These are phyloP conservation scores for Fraxinus floribunda DNA, from an alignment of 305 asterid genomes.

Conservation along the genomic window DNA sequence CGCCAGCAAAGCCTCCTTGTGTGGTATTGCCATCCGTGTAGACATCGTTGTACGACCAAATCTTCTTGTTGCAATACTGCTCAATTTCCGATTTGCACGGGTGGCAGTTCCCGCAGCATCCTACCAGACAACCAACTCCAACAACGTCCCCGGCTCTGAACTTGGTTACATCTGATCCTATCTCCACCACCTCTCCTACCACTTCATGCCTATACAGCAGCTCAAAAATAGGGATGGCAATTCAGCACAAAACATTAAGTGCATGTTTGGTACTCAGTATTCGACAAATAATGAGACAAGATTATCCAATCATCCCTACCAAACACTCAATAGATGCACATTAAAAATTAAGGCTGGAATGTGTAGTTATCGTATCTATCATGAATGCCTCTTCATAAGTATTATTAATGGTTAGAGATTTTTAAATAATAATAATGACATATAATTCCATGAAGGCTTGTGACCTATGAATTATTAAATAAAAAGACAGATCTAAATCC, in stretches of 20 bases:
- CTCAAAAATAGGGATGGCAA: background rate
- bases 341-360: background rate
- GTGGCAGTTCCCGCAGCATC: conserved; percentile 69
- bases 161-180: conserved; percentile 66
- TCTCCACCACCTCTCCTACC: conserved; percentile 87
- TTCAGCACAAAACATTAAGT: background rate
- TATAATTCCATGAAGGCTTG: background rate
- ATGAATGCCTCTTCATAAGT: background rate
- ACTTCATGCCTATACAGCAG: conserved; percentile 71
- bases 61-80: conserved; percentile 91
- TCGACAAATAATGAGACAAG: background rate
- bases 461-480: background rate
- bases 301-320: background rate
- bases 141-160: conserved; percentile 71
- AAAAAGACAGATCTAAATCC: background rate
- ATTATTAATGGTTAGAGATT: background rate
- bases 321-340: background rate
- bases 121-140: conserved; percentile 85
- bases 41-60: conserved; percentile 91
- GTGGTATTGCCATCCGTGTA: conserved; percentile 84
- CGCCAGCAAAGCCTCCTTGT: conserved; percentile 85
- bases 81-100: conserved; percentile 71
- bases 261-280: background rate
- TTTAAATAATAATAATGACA: no score
- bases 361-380: background rate